These are phyloP conservation scores for Biancaea sappan DNA, from an alignment of 306 rosid species.

Conservation along the genomic window DNA sequence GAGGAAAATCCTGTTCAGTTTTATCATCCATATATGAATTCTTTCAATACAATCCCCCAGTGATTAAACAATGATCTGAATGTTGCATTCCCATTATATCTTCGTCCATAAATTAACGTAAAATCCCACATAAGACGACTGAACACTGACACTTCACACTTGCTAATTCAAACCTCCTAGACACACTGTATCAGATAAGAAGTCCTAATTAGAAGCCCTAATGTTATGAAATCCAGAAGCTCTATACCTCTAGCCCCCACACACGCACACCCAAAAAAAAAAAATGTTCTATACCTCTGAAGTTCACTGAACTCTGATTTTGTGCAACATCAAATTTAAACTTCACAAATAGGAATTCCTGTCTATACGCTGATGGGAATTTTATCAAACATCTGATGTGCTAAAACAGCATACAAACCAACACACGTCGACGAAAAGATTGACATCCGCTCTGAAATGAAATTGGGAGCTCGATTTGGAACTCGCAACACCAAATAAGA, in stretches of 20 bases:
- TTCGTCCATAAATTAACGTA: neutral
- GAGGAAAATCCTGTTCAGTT: neutral
- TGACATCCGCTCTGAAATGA: neutral
- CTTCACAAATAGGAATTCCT: neutral
- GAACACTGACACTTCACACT: neutral
- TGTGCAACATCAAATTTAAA: too few species aligned
- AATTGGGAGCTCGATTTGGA: neutral
- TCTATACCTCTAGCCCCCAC: too few species aligned
- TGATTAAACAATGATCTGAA: neutral
- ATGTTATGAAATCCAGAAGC: neutral
- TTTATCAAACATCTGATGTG: conserved; percentile 43
- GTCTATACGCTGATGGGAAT: neutral
- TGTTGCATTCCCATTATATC: neutral
- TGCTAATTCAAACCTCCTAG: neutral
- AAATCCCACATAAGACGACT: too few species aligned
- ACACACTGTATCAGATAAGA: neutral
- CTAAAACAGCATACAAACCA: neutral
- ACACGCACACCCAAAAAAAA: too few species aligned
- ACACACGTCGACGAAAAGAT: neutral
- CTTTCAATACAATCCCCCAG: neutral
- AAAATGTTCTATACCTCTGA: neutral
- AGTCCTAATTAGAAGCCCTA: neutral
- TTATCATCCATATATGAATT: neutral
- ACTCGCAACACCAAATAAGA: neutral
- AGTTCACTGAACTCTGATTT: neutral